phyloP scores from a whole-genome alignment of 345 rosid genomes.

The Citrus reticulata region DNA sequence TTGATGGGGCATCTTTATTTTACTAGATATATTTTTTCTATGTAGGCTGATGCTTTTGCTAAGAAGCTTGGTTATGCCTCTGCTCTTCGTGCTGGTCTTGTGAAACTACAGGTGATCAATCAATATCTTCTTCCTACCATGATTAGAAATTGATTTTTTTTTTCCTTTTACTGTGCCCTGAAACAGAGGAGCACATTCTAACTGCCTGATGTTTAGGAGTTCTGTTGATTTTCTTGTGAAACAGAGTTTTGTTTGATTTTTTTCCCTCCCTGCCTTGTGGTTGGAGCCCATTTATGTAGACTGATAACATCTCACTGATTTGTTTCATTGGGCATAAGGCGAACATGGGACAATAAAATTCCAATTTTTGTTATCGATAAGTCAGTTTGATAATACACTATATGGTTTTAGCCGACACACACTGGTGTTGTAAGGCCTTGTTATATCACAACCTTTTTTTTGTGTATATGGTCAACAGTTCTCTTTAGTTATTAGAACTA shows the following conservation, averaged over 20 bases:
- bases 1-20: not conserved
- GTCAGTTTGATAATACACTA: not conserved
- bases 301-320: not conserved
- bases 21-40: not conserved
- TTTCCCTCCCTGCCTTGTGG: not conserved
- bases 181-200: not conserved
- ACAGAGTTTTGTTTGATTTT: not conserved
- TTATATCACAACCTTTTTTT: not conserved
- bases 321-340: not conserved
- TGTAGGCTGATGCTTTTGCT: slow-evolving; percentile 97
- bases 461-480: not conserved
- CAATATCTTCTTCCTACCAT: not conserved
- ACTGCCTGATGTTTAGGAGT: not conserved
- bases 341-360: not conserved
- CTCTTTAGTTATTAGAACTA: not conserved
- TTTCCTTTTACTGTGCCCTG: not conserved
- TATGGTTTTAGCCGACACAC: not conserved
- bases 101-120: slow-evolving; percentile 84
- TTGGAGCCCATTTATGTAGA: not conserved
- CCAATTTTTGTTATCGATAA: not conserved
- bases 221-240: not conserved
- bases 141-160: not conserved
- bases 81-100: slow-evolving; percentile 84
- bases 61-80: slow-evolving; percentile 83
- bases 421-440: not conserved